These are phyloP conservation scores for Fusarium coffeatum DNA, from an alignment of 2,329 filamentous ascomycete genomes.

Conservation along the genomic window DNA sequence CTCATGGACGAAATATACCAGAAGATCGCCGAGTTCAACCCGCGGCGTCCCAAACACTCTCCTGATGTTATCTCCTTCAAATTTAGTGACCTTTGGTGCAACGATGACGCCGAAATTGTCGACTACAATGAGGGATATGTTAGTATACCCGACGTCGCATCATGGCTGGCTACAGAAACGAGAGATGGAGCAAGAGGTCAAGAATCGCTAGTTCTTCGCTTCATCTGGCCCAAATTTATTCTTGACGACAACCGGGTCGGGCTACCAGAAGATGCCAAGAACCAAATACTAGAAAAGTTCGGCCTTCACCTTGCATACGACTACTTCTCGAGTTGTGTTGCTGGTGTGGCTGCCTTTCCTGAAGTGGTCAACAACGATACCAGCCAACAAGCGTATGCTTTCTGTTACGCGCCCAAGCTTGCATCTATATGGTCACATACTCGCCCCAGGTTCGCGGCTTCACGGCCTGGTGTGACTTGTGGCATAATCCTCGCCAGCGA, in stretches of 20 bases:
- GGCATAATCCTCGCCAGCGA: constrained; percentile 49
- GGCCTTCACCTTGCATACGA: constrained; percentile 48
- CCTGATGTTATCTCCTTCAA: constrained; percentile 39
- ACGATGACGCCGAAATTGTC: constrained; percentile 35
- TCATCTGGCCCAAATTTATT: constrained; percentile 46
- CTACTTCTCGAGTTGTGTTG: constrained; percentile 52
- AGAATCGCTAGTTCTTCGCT: constrained; percentile 47
- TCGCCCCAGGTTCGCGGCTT: constrained; percentile 14
- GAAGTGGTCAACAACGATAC: neutral
- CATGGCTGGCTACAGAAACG: constrained; percentile 44
- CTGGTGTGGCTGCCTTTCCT: constrained; percentile 49
- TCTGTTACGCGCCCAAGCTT: constrained; percentile 55
- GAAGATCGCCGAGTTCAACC: constrained; percentile 46
- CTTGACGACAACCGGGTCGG: constrained; percentile 40
- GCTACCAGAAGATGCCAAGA: constrained; percentile 37
- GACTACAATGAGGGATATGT: constrained; percentile 15
- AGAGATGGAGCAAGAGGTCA: constrained; percentile 7
- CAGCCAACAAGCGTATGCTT: constrained; percentile 45
- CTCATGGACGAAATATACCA: constrained; percentile 51
- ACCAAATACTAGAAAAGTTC: constrained; percentile 45
- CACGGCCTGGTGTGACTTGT: constrained; percentile 40
- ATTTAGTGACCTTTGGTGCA: constrained; percentile 48
- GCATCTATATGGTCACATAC: constrained; percentile 53
- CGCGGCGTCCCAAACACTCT: constrained; percentile 31
- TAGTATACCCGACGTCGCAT: constrained; percentile 10